phyloP scores from a whole-genome alignment of 2,329 filamentous ascomycete genomes.

The Neonectria ditissima region DNA sequence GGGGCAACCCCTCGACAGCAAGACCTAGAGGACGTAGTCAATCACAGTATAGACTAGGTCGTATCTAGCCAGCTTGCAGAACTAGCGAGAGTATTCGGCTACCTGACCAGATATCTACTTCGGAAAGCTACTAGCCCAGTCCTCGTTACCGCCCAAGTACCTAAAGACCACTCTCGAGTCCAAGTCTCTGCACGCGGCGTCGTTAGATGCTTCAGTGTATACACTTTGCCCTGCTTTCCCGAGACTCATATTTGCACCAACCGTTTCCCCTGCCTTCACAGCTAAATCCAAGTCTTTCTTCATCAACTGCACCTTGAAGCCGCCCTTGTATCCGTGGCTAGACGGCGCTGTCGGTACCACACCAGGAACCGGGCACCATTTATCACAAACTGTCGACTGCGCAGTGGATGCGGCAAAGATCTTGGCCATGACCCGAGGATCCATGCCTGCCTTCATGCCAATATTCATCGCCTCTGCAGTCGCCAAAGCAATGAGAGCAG shows the following conservation, averaged over 20 bases:
- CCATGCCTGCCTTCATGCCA: slow-evolving; percentile 26
- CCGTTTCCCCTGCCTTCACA: slow-evolving; percentile 12
- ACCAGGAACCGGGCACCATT: slow-evolving; percentile 27
- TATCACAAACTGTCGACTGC: slow-evolving; percentile 27
- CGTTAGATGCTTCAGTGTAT: slow-evolving; percentile 14
- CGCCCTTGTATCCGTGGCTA: slow-evolving; percentile 24
- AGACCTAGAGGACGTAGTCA: too few relatives aligned
- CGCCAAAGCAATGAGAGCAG: slow-evolving; percentile 24
- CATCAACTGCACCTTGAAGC: slow-evolving; percentile 33
- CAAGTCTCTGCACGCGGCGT: slow-evolving; percentile 19
- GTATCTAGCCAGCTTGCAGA: too few relatives aligned
- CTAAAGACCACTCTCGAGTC: slow-evolving; percentile 30
- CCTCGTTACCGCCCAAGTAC: slow-evolving; percentile 24
- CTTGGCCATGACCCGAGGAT: slow-evolving; percentile 18
- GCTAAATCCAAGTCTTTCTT: slow-evolving; percentile 30
- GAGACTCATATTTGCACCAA: slow-evolving; percentile 15
- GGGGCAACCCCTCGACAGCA: not conserved
- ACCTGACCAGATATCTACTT: not conserved
- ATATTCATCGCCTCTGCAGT: slow-evolving; percentile 31
- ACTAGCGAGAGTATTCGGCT: not conserved
- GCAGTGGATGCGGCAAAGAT: slow-evolving; percentile 28
- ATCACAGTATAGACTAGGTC: too few relatives aligned
- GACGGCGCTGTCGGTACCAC: slow-evolving; percentile 24
- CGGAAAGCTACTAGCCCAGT: slow-evolving; percentile 9
- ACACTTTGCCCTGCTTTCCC: slow-evolving; percentile 11